Conservation (phyloP, 2,329 filamentous ascomycete species). For the Arthrobotrys conoides region DNA sequence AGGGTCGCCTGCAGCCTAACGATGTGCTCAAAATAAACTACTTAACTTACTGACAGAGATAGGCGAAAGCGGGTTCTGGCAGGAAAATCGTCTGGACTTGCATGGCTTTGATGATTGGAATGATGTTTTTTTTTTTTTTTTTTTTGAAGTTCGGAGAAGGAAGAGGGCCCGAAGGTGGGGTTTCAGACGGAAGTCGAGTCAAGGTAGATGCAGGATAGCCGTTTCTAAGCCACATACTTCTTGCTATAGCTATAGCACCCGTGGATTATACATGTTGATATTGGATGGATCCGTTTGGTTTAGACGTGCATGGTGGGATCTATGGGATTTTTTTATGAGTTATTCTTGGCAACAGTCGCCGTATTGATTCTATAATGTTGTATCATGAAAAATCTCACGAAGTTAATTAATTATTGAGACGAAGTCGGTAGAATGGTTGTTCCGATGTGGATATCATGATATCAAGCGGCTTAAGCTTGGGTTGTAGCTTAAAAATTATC, state of each 20-base stretch:
- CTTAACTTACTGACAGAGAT: too few relatives aligned
- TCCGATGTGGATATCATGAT: background rate
- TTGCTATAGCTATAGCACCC: background rate
- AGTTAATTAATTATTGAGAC: background rate
- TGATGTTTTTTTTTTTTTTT: too few relatives aligned
- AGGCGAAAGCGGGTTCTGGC: constrained; percentile 22
- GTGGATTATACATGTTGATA: background rate
- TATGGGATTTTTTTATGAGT: background rate
- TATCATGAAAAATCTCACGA: too few relatives aligned
- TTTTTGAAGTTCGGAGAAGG: too few relatives aligned
- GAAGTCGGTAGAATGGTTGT: background rate
- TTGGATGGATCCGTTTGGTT: background rate
- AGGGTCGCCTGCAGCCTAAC: constrained; percentile 25
- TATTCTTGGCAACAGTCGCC: constrained; percentile 12
- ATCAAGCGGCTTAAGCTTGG: background rate
- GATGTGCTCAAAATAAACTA: constrained; percentile 24
- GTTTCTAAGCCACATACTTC: constrained; percentile 1
- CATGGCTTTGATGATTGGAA: background rate
- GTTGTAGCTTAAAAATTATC: too few relatives aligned
- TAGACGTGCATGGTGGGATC: background rate
- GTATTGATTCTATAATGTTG: background rate
- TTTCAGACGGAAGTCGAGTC: background rate
- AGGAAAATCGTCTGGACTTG: constrained; percentile 23
- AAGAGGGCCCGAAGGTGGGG: background rate
- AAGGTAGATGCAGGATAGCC: background rate